Base-by-base conservation (phyloP, 73 alveolate genomes). In the Paramecium primaurelia region DNA sequence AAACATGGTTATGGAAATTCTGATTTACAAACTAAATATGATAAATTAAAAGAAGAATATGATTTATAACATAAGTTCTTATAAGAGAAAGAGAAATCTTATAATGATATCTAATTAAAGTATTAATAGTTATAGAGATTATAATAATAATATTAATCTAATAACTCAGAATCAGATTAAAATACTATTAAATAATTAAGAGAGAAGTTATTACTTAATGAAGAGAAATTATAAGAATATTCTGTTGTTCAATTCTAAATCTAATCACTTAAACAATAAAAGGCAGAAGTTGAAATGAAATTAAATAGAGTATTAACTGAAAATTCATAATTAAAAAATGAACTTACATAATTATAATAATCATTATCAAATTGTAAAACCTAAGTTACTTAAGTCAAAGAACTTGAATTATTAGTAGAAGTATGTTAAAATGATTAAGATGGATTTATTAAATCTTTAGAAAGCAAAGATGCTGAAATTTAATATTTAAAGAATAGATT, bases 391-490 rank as follows among this genome's bases (percentile, higher is more conserved):
- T 34, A 68, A 32, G 85, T 68, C 14, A 68, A 68, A n/a, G 85
- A 68, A 68, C 49, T 68, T 34, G 85, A 68, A 68, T 68, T 68
- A 12, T 14, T 68, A 36, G 49, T 68, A 7, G 85, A 68, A 20
- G 54, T 34, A 36, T 68, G 85, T 68, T 68, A 68, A n/a, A 68
- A 68, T 68, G 85, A 68, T n/a, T 68, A 68, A 25, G 85, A 68
- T 68, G 85, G 85, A 14, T 68, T 68, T 68, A 68, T 68, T 6
- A 68, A 68, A 36, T 68, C 85, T 7, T 68, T 68, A 26, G 85
- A 68, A 36, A 68, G 49, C 9, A 68, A 68, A 68, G 85, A 68
- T 30, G 49, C 54, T 25, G 85, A 68, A 26, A 68, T 68, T 14
- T 2, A 30, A 25, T 68, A 32, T 25, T 26, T 68, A 0, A 68